Percentiles rank a stretch among this genome's conserved stretches.
Conservation (phyloP, 331 rosid species). For the Saraca asoca region DNA sequence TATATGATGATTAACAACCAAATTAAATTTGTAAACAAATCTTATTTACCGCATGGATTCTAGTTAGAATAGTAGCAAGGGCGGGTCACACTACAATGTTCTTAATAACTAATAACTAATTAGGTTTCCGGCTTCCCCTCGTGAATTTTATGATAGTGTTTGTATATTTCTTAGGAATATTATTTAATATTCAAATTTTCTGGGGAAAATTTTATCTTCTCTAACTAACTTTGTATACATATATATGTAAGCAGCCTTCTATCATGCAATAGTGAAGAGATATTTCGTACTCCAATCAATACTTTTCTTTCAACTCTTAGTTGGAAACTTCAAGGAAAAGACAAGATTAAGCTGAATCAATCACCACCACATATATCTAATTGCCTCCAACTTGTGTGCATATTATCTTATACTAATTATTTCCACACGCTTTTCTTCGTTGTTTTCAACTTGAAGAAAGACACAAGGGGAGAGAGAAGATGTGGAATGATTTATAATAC, state of each 20-base stretch:
- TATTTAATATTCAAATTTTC: neutral
- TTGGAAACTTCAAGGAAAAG: conserved; percentile 30
- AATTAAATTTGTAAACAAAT: conserved; percentile 46
- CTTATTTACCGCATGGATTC: conserved; percentile 22
- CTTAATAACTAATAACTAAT: no score
- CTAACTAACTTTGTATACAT: neutral
- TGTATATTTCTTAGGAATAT: conserved; percentile 17
- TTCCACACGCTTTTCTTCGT: no score
- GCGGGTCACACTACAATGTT: no score
- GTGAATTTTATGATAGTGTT: no score
- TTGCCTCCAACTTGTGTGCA: neutral
- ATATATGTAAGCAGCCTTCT: conserved; percentile 4
- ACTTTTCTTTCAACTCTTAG: conserved; percentile 32
- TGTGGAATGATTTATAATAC: no score
- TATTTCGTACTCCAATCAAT: conserved; percentile 34
- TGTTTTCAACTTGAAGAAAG: no score
- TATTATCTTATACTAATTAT: conserved; percentile 1
- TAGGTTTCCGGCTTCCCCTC: neutral
- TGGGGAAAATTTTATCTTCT: conserved; percentile 12
- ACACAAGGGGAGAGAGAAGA: no score
- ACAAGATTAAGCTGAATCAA: conserved; percentile 12
- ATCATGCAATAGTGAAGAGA: conserved; percentile 22
- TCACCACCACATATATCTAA: conserved; percentile 14
- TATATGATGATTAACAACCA: conserved; percentile 19
- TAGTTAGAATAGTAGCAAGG: conserved; percentile 10